A percentile compares a stretch with the other conserved stretches of the same genome.
phyloP scores from a whole-genome alignment of 768 basidiomycete genomes.

The Mrakia hoshinonis region DNA sequence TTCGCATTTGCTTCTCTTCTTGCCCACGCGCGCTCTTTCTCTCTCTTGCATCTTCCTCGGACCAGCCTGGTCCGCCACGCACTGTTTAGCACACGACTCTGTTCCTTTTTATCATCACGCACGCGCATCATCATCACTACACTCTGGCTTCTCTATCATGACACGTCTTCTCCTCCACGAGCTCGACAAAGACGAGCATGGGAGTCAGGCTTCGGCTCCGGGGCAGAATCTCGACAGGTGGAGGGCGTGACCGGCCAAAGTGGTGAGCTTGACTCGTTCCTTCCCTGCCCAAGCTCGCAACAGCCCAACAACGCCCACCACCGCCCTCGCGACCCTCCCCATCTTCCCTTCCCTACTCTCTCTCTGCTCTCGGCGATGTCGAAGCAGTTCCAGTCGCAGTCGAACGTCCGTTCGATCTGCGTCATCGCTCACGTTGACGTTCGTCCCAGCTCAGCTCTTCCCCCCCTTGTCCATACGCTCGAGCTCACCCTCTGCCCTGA shows the following conservation, averaged over 20 bases:
- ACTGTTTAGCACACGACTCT: no score
- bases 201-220: no score
- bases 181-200: no score
- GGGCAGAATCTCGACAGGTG: no score
- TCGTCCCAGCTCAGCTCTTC: not conserved
- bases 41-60: not conserved
- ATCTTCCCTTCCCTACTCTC: not conserved
- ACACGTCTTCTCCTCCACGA: no score
- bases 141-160: no score
- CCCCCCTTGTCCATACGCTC: not conserved
- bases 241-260: no score
- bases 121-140: no score
- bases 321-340: not conserved
- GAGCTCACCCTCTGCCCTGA: conserved; percentile 14
- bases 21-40: not conserved
- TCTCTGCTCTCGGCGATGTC: conserved; percentile 10
- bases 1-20: not conserved
- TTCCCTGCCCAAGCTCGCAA: not conserved
- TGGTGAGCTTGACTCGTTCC: not conserved
- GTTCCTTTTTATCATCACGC: no score
- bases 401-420: conserved; percentile 29
- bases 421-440: conserved; percentile 30
- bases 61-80: no score
- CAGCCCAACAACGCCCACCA: not conserved
- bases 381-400: conserved; percentile 27